phyloP scores from a whole-genome alignment of 140 eudicot genomes.

The Bidens hawaiensis region DNA sequence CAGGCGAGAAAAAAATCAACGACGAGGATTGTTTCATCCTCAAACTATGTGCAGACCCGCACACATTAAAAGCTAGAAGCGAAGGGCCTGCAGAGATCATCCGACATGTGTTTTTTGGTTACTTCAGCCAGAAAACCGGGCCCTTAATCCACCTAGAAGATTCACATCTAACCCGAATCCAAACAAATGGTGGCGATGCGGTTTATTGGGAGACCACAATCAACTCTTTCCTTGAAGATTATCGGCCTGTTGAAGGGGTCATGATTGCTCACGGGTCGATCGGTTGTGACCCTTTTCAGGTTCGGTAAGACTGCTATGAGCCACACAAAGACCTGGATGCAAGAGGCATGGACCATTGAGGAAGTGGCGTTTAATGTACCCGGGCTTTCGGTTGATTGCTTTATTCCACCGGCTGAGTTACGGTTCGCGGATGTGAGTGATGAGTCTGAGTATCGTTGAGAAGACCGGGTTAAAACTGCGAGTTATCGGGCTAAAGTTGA shows the following conservation, averaged over 20 bases:
- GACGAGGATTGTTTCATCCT: conserved; percentile 92
- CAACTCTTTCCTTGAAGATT: conserved; percentile 77
- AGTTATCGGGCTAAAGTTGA: conserved; percentile 70
- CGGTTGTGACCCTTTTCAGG: too few relatives aligned
- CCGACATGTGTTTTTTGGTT: conserved; percentile 81
- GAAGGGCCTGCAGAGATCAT: conserved; percentile 95
- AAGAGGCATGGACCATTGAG: conserved; percentile 86
- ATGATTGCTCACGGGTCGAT: conserved; percentile 89
- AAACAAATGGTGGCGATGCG: conserved; percentile 81
- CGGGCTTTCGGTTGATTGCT: conserved; percentile 70
- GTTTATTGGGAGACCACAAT: conserved; percentile 97
- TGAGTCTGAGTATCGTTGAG: conserved; percentile 55
- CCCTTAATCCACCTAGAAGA: conserved; percentile 70
- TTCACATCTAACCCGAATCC: conserved; percentile 89
- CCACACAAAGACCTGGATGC: conserved; percentile 90
- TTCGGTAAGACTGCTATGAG: conserved; percentile 93
- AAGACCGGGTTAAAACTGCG: conserved; percentile 48
- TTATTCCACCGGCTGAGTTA: conserved; percentile 84
- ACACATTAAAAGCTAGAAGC: conserved; percentile 69
- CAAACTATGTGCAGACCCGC: conserved; percentile 76
- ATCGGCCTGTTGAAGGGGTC: conserved; percentile 78
- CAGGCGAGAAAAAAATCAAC: conserved; percentile 75
- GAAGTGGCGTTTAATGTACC: conserved; percentile 91
- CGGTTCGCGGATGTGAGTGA: conserved; percentile 49
- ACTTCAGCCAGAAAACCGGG: conserved; percentile 84